Base-by-base conservation (phyloP, 352 stramenopile genomes). In the Chrysophaeum taylorii region DNA sequence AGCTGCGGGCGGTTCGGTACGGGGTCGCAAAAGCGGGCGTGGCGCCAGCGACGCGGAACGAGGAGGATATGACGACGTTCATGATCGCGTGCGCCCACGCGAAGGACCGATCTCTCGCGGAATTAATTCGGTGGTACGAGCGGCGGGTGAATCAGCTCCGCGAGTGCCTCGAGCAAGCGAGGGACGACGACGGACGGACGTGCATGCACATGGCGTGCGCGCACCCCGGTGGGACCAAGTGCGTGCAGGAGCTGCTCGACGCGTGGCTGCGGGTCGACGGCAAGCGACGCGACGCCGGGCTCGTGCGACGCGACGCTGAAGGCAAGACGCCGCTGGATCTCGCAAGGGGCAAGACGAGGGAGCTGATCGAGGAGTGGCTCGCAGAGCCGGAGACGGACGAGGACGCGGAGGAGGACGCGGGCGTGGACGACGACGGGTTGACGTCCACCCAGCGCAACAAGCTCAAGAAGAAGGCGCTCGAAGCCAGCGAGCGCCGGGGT, bases 61-160 rank as follows among this genome's bases (percentile, higher is more conserved):
- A 69, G 29, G 71, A 69, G 0, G 68, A 61, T 31, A 48, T 63
- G 4, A 76, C 71, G 35, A 70, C 66, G 66, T 71, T 76, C 38
- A 76, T 76, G 71, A 31, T 12, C 64, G 71, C 64, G 23, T 66
- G 60, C 21, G 2, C 57, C 23, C 69, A 72, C 38, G 68, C 54
- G 18, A 72, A 73, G 68, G 41, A 62, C 67, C 54, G 68, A 29
- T 70, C 52, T 25, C 71, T 76, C 9, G 71, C 68, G 35, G 52
- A 48, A 27, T 38, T 76, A 18, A n/a, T 76, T 1, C 66, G 73
- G 42, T 76, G 69, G 54, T 76, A 76, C 38, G 71, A 76, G 68
- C 66, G 71, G 29, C 29, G 71, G 7, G 42, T 69, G 18, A 33
- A 50, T n/a, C 68, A 73, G 41, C 35, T 69, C 5, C 64, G 67